These are phyloP conservation scores for Penicillium flavigenum DNA, from an alignment of 495 filamentous ascomycete genomes.

Conservation along the genomic window DNA sequence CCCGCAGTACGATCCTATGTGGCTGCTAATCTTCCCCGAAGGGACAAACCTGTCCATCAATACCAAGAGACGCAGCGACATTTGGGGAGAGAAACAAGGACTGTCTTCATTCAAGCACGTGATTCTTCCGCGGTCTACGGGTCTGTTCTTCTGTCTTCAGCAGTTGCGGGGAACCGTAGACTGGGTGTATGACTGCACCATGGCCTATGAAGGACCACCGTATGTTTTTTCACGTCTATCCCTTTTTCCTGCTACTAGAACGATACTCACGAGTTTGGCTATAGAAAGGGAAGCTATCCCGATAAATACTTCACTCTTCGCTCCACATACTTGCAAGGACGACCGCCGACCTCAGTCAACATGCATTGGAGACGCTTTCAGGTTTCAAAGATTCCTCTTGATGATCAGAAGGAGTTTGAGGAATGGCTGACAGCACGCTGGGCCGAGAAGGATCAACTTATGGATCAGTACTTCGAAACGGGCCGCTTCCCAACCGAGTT, in stretches of 20 bases:
- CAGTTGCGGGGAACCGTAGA: conserved; percentile 61
- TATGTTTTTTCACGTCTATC: conserved; percentile 36
- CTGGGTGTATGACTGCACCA: conserved; percentile 68
- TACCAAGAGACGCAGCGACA: conserved; percentile 53
- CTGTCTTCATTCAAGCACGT: conserved; percentile 53
- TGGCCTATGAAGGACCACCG: conserved; percentile 68
- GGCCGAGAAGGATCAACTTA: conserved; percentile 61
- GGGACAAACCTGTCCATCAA: conserved; percentile 65
- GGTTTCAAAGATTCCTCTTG: conserved; percentile 57
- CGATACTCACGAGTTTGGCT: conserved; percentile 10
- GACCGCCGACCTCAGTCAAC: conserved; percentile 68
- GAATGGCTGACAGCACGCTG: conserved; percentile 59
- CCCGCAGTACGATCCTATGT: conserved; percentile 63
- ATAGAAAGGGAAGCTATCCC: conserved; percentile 58
- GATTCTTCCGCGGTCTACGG: conserved; percentile 63
- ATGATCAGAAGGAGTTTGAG: conserved; percentile 56
- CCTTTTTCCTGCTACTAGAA: neutral
- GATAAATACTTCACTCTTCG: conserved; percentile 67
- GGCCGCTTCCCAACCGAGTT: conserved; percentile 62
- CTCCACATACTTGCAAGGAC: conserved; percentile 61
- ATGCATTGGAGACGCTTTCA: conserved; percentile 68
- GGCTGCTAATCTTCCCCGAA: conserved; percentile 69
- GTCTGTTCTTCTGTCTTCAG: conserved; percentile 61
- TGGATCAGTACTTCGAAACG: conserved; percentile 57
- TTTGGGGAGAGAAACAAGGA: conserved; percentile 56